Evolutionary conservation across 148 eudicot species (phyloP).

Genomic region (Persicaria tinctoria): DNA sequence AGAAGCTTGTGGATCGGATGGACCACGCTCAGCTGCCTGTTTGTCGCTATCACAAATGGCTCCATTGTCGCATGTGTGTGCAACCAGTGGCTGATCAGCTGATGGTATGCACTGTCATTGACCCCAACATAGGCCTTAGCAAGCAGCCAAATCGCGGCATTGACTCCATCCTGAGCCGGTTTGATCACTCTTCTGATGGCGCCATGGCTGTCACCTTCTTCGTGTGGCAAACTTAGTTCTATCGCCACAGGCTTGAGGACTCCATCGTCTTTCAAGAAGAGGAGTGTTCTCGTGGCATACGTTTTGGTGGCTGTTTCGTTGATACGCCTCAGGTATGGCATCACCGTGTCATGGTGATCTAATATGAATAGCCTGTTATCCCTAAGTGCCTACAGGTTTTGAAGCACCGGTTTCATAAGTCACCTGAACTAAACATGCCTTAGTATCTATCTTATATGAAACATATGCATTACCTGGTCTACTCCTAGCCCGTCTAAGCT

Average conservation of each 20-base stretch:
- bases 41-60: conserved; percentile 71
- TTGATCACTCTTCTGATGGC: conserved; percentile 47
- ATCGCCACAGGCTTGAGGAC: conserved; percentile 17
- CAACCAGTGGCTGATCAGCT: conserved; percentile 77
- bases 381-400: conserved; percentile 18
- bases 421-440: not conserved
- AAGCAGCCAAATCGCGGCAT: conserved; percentile 62
- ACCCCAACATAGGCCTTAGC: conserved; percentile 87
- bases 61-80: conserved; percentile 66
- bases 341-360: conserved; percentile 22
- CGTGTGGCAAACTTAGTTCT: conserved; percentile 32
- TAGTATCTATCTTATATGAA: not conserved
- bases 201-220: conserved; percentile 45
- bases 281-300: conserved; percentile 26
- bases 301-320: conserved; percentile 19
- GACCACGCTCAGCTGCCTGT: conserved; percentile 71
- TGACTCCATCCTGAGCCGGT: conserved; percentile 52
- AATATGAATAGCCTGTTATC: conserved; percentile 18
- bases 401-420: not conserved
- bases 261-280: conserved; percentile 19
- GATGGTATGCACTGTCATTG: conserved; percentile 72
- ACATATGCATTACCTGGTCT: conserved; percentile 41
- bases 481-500: conserved; percentile 40
- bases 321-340: conserved; percentile 25
- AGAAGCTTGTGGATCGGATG: conserved; percentile 81